These are phyloP conservation scores for Tricholoma bakamatsutake DNA, from an alignment of 768 basidiomycete genomes.

Conservation along the genomic window DNA sequence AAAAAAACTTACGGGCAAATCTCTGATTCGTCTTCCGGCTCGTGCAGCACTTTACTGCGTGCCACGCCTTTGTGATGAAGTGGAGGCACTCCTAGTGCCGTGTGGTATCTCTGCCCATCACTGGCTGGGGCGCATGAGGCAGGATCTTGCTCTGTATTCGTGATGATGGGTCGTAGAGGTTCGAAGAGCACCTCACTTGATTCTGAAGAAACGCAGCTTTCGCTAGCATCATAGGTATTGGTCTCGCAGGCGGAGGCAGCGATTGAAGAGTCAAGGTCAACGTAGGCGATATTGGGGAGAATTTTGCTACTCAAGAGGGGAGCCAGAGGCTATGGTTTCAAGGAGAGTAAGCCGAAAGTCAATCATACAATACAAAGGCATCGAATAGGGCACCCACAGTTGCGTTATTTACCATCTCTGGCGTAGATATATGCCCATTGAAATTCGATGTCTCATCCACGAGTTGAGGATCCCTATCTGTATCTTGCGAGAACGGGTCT, in stretches of 20 bases:
- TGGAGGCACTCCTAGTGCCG: conserved; percentile 12
- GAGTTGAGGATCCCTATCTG: neutral
- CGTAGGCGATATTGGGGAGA: conserved; percentile 11
- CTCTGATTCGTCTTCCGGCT: conserved; percentile 12
- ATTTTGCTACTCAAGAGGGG: conserved; percentile 6
- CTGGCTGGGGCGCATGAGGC: neutral
- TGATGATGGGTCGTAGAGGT: neutral
- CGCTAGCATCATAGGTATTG: neutral
- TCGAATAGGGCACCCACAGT: too few species aligned
- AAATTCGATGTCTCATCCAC: neutral
- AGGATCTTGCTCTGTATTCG: neutral
- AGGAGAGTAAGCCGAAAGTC: neutral
- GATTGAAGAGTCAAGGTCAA: conserved; percentile 1
- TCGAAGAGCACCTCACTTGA: neutral
- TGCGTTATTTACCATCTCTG: neutral
- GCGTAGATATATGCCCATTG: neutral
- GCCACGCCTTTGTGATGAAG: conserved; percentile 12
- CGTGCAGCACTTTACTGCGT: conserved; percentile 14
- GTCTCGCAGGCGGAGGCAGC: conserved; percentile 5
- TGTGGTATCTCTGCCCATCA: conserved; percentile 4
- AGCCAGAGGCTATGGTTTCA: neutral
- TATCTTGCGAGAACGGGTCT: neutral
- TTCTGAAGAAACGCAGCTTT: conserved; percentile 10
- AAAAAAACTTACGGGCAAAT: conserved; percentile 14
- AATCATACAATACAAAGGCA: too few species aligned